A percentile compares a stretch with the other conserved stretches of the same genome.
phyloP scores from a whole-genome alignment of 2,329 filamentous ascomycete genomes.

The Cordyceps militaris region DNA sequence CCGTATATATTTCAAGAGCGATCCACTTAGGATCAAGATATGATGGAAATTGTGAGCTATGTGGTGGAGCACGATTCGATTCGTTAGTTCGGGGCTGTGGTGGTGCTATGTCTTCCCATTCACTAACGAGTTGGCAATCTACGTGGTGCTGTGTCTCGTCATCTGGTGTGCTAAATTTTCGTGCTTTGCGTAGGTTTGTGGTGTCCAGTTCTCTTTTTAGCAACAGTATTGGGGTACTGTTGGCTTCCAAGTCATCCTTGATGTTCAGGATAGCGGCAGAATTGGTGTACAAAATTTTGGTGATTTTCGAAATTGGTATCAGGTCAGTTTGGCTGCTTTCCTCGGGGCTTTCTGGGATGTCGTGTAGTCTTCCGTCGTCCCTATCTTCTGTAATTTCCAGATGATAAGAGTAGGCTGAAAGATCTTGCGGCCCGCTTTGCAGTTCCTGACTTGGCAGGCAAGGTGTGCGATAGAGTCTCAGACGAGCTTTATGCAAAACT shows the following conservation, averaged over 20 bases:
- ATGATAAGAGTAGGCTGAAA: constrained; percentile 61
- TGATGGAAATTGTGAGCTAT: constrained; percentile 15
- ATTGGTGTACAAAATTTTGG: constrained; percentile 90
- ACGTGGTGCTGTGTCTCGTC: not conserved
- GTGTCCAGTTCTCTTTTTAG: constrained; percentile 65
- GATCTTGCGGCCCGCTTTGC: not conserved
- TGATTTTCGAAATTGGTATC: constrained; percentile 54
- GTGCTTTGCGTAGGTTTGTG: constrained; percentile 33
- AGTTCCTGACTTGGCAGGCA: not conserved
- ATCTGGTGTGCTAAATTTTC: not conserved
- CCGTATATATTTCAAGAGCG: constrained; percentile 70
- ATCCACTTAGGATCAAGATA: constrained; percentile 80
- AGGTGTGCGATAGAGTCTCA: constrained; percentile 70
- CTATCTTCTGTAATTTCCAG: constrained; percentile 78
- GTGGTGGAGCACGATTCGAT: constrained; percentile 20
- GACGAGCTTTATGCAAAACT: constrained; percentile 84
- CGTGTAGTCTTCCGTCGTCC: constrained; percentile 49
- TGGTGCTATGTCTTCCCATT: not conserved
- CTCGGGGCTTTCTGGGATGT: constrained; percentile 27
- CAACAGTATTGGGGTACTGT: constrained; percentile 51
- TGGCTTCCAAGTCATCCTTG: constrained; percentile 41
- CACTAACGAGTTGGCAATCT: not conserved
- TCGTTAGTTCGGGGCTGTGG: too few species aligned
- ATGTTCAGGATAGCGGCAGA: constrained; percentile 87
- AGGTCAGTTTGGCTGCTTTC: constrained; percentile 44